Base-by-base conservation (phyloP, 345 rosid species). In the Physaria fendleri region DNA sequence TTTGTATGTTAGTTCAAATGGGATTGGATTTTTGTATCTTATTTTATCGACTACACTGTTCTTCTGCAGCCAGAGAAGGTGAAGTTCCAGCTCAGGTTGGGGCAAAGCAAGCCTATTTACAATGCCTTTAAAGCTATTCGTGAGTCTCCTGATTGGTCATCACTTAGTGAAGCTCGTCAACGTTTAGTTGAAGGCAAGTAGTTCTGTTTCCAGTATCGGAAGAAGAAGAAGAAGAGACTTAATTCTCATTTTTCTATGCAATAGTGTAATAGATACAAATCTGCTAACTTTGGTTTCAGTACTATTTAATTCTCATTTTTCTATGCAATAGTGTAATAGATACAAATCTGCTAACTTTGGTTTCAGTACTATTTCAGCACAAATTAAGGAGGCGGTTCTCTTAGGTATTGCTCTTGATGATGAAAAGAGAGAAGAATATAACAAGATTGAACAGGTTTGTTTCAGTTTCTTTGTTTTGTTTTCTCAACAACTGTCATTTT, bases 381-480 rank as follows among this genome's bases (percentile, higher is more conserved):
- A 80, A 80, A 78, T 88, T 50, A 88, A 84, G 87, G 89, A 88
- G 63, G 98, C 96, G 17, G 80, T 88, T 76, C 98, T 92, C 18
- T 80, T 53, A 56, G 98, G 98, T 79, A 90, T 92, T 64, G 79
- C 95, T 65, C 88, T 92, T 62, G 90, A 86, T 66, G 98, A 86
- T 47, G 87, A 76, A 46, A 78, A 92, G 79, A 79, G 90, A 66
- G 96, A 88, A 32, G 81, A 85, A 58, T 92, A 84, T 62, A 92
- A 92, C 83, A 82, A 84, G 78, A 82, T 92, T 74, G 88, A 92
- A 72, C 98, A 92, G 98, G 98, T 88, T 30, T 47, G 38, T 38
- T 39, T 54, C 62, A 44, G 42, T 30, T 53, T 46, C 35, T 53
- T 28, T 28, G 14, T 14, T 23, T 32, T 32, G 1, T 27, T 27